Evolutionary conservation across 148 eudicot species (phyloP), one percentile per base, ranked within the genome.

Genomic region (Cornus florida): DNA sequence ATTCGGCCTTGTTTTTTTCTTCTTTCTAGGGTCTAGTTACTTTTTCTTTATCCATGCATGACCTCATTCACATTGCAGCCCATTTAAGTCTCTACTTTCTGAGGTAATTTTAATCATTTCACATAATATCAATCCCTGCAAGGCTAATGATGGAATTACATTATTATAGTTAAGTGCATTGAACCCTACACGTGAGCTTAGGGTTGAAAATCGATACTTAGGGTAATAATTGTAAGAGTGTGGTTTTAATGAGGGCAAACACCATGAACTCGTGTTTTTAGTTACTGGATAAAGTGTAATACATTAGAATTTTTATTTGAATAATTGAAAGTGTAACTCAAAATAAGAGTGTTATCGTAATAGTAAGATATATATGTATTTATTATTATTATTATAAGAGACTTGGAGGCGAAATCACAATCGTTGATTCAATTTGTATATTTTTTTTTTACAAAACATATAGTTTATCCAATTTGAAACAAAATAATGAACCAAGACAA

Each of bases 81-180:
- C 72, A 28, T 62, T 77, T 12, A 57, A 41, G 17, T 39, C 67
- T 73, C 60, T 62, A 67, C 82, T 85, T 73, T 74, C 72, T 84
- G 81, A 77, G 87, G 87, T 84, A 75, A 86, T 46, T 75, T 72
- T 85, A 81, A 89, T 89, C 88, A 87, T 89, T 81, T 85, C 89
- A 75, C 81, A 89, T 89, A 85, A 89, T 87, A 74, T 86, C 86
- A 78, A 84, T 83, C 77, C 84, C 91, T 86, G 86, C 91, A 85
- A 78, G 80, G 89, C 82, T 84, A 86, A 89, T 89, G 88, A 89
- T 84, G 86, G 81, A 71, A 84, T 83, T 81, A 82, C 82, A 84
- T 84, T 73, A 79, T 86, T 77, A 75, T 84, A 35, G 76, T 86
- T 74, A 80, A 79, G 85, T 85, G 86, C 78, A 79, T 67, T 77